Percentiles rank a stretch among this genome's conserved stretches.
Evolutionary conservation across 2,329 filamentous ascomycete genomes (phyloP).

Genomic region (Fusarium solani-melongenae): DNA sequence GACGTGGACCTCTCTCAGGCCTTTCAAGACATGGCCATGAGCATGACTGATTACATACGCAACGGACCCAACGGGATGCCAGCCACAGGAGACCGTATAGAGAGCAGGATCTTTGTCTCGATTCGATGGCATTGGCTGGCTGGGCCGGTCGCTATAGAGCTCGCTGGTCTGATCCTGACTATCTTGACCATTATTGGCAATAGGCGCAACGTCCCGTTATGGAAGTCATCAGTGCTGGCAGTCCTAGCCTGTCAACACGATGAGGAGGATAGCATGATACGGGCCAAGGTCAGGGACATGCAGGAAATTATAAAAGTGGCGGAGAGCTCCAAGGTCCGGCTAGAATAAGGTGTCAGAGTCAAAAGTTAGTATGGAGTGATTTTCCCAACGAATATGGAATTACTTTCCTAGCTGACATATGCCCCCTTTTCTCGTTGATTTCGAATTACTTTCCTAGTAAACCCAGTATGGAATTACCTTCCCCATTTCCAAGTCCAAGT

Average conservation of each 20-base stretch:
- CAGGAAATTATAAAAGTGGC: neutral
- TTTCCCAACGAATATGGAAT: neutral
- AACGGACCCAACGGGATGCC: neutral
- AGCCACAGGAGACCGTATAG: neutral
- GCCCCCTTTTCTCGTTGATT: neutral
- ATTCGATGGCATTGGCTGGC: slow-evolving; percentile 10
- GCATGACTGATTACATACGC: slow-evolving; percentile 22
- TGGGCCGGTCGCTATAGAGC: slow-evolving; percentile 3
- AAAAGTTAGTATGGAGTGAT: neutral
- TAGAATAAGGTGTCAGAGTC: neutral
- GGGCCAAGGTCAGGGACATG: neutral
- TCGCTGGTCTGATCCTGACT: neutral
- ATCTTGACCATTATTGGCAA: slow-evolving; percentile 3
- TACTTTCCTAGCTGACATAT: neutral
- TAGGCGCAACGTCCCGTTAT: slow-evolving; percentile 9
- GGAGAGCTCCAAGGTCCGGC: neutral
- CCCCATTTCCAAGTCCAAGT: neutral
- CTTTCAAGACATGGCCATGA: slow-evolving; percentile 9
- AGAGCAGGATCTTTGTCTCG: slow-evolving; percentile 5
- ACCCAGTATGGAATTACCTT: neutral
- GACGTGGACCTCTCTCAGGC: slow-evolving; percentile 5
- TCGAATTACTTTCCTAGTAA: neutral
- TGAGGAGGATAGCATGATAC: neutral
- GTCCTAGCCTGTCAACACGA: neutral
- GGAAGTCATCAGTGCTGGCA: slow-evolving; percentile 24